These are phyloP conservation scores for Castanea sativa DNA, from an alignment of 306 rosid genomes.

Conservation along the genomic window DNA sequence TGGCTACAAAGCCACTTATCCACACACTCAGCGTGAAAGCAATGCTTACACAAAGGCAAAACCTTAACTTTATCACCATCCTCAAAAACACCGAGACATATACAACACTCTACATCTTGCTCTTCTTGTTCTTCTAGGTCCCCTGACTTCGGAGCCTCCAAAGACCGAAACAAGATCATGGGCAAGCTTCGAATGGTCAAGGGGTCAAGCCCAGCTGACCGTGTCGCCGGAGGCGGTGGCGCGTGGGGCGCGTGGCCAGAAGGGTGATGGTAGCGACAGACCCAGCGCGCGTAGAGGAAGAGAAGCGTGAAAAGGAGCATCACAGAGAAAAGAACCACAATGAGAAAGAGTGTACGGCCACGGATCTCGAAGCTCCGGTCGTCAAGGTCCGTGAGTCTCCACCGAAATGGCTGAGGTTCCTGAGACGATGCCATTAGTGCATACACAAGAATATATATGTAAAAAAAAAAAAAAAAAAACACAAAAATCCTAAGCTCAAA, in stretches of 20 bases:
- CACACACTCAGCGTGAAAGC: conserved; percentile 76
- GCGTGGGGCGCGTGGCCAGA: conserved; percentile 10
- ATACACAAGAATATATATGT: neutral
- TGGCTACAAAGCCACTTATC: conserved; percentile 68
- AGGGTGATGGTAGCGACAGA: conserved; percentile 49
- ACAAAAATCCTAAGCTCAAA: too few relatives aligned
- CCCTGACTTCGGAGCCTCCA: conserved; percentile 12
- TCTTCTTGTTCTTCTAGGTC: neutral
- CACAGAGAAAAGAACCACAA: conserved; percentile 54
- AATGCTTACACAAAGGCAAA: conserved; percentile 65
- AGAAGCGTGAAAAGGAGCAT: conserved; percentile 50
- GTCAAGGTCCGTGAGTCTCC: conserved; percentile 70
- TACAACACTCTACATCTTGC: conserved; percentile 59
- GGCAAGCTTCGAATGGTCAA: conserved; percentile 45
- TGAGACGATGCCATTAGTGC: conserved; percentile 16
- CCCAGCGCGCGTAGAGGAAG: conserved; percentile 75
- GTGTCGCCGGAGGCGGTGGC: conserved; percentile 24
- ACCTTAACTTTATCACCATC: conserved; percentile 82
- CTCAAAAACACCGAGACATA: conserved; percentile 62
- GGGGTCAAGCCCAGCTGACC: conserved; percentile 45
- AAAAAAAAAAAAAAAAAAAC: too few relatives aligned
- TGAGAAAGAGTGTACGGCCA: conserved; percentile 66
- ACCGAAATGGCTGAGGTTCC: conserved; percentile 32
- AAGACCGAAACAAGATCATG: conserved; percentile 41
- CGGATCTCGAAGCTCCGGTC: conserved; percentile 56